Conservation (phyloP, 2,329 filamentous ascomycete genomes). For the Colletotrichum tamarilloi region DNA sequence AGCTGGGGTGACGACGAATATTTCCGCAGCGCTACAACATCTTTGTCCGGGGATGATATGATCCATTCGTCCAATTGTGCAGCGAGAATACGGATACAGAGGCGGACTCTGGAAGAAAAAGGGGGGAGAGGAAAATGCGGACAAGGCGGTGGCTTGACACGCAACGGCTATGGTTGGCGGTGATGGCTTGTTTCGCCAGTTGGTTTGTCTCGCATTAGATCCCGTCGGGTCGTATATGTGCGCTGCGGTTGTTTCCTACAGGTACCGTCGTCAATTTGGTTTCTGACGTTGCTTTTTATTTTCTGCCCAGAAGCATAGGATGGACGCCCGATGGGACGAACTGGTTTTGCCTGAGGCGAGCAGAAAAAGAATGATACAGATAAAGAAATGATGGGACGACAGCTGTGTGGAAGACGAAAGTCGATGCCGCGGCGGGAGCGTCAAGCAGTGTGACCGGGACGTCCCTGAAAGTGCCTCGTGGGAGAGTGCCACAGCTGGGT, state of each 20-base stretch:
- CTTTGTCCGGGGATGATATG: not conserved
- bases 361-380: not conserved
- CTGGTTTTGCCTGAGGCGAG: not conserved
- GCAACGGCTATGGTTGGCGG: not conserved
- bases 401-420: not conserved
- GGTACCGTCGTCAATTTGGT: not conserved
- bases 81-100: not conserved
- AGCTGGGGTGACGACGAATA: not conserved
- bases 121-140: not conserved
- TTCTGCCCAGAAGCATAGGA: not conserved
- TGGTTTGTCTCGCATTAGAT: too few relatives aligned
- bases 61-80: not conserved
- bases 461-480: not conserved
- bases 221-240: not conserved
- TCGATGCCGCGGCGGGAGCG: not conserved
- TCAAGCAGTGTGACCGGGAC: not conserved
- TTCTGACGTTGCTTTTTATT: not conserved
- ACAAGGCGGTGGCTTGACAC: not conserved
- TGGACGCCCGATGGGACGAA: slow-evolving; percentile 10
- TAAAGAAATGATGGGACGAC: not conserved
- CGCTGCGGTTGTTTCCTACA: not conserved
- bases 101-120: not conserved
- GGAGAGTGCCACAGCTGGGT: not conserved
- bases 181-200: not conserved
- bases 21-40: not conserved